Base-by-base conservation (phyloP, 2,329 filamentous ascomycete genomes). In the Hypoxylon sp. region DNA sequence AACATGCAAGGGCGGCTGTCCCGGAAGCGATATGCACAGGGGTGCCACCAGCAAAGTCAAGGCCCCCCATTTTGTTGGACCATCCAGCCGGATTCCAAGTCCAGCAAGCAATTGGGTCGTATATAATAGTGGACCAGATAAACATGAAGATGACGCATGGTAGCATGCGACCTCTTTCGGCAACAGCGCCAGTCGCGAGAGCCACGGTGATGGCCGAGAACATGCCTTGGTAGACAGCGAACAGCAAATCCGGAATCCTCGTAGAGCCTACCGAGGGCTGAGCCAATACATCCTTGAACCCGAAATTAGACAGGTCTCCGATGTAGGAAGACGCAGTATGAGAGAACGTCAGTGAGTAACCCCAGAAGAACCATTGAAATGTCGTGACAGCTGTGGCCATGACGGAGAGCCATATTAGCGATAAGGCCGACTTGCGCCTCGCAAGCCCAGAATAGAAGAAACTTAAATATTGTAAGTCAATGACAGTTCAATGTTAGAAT, bases 311-410 rank as follows among this genome's bases (percentile, higher is more conserved):
- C 26, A 97, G 84, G 74, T 94, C 86, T 65, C 94, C 94, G 70
- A 97, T 92, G 79, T 89, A 97, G 46, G 84, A 87, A 51, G 91
- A 90, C 26, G 92, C 91, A 1, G 87, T 85, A 80, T 95, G 93
- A 14, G 93, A 96, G 79, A 94, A 96, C 52, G 92, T 89, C 10
- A 96, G 82, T 3, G 92, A 94, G 79, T 93, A 96, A 44, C 93
- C 93, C 93, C 93, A 96, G 85, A 96, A 94, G 84, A 97, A 97
- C 94, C 94, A 97, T 80, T 97, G 94, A 81, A 97, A 97, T 26
- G 90, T 91, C 37, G 93, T 91, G 55, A 97, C 91, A 11, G 91
- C 94, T 0, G 91, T 89, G 19, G 93, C 88, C 92, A 97, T 97
- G 77, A 97, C 85, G 3, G 93, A 95, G 24, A 97, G 89, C 93